Evolutionary conservation across 2,329 filamentous ascomycete genomes (phyloP).

Genomic region (Aspergillus tubingensis): DNA sequence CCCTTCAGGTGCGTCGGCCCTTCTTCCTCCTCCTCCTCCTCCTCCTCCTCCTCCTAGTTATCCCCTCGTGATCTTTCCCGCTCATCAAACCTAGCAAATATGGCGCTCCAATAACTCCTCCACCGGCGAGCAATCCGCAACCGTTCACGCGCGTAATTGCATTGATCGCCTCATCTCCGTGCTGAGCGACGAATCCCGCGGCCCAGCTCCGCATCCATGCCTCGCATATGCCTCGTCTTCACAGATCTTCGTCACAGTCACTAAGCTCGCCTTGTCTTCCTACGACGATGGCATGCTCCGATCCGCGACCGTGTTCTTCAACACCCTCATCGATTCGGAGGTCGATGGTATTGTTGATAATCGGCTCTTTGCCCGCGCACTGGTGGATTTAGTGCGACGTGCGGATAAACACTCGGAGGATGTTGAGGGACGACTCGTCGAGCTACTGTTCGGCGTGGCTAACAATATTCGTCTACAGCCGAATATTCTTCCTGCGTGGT

Average conservation of each 20-base stretch:
- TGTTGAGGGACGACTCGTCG: slow-evolving; percentile 84
- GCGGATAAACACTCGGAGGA: slow-evolving; percentile 69
- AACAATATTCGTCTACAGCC: slow-evolving; percentile 93
- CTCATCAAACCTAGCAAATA: slow-evolving; percentile 50
- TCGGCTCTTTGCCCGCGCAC: slow-evolving; percentile 76
- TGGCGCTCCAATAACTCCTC: slow-evolving; percentile 60
- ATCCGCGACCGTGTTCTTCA: slow-evolving; percentile 83
- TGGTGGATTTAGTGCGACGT: slow-evolving; percentile 82
- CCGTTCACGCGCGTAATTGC: slow-evolving; percentile 53
- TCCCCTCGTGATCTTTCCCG: neutral
- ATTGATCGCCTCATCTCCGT: slow-evolving; percentile 64
- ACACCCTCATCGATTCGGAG: slow-evolving; percentile 90
- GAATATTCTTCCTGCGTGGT: slow-evolving; percentile 86
- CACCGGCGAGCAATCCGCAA: slow-evolving; percentile 53
- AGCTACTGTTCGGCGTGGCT: slow-evolving; percentile 92
- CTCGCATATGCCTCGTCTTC: slow-evolving; percentile 82
- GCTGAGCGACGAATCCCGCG: slow-evolving; percentile 84
- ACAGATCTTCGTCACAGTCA: slow-evolving; percentile 85
- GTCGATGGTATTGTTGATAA: slow-evolving; percentile 93
- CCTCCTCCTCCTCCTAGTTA: too few relatives aligned
- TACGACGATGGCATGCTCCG: slow-evolving; percentile 84
- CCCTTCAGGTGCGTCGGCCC: slow-evolving; percentile 52
- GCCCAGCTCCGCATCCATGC: slow-evolving; percentile 87
- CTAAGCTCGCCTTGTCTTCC: slow-evolving; percentile 82
- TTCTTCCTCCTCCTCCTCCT: too few relatives aligned